Percentiles rank a stretch among this genome's conserved stretches.
phyloP scores from a whole-genome alignment of 306 rosid species.

The Quercus mongolica region DNA sequence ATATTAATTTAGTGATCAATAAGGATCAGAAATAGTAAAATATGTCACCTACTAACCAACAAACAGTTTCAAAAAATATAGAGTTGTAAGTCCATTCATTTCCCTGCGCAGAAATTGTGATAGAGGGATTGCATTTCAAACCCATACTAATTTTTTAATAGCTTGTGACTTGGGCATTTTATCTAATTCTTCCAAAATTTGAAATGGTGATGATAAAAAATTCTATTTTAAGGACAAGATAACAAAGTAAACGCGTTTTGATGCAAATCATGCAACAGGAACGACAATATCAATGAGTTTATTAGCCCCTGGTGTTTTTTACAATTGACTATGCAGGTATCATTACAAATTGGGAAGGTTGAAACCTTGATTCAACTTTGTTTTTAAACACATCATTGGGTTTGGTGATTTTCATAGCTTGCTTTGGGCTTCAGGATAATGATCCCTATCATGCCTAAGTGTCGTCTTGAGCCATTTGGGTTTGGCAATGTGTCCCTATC shows the following conservation, averaged over 20 bases:
- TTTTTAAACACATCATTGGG: neutral
- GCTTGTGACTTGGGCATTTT: neutral
- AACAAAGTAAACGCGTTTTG: neutral
- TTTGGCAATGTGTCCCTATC: slow-evolving; percentile 74
- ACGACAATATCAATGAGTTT: neutral
- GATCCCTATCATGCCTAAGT: neutral
- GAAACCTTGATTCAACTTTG: neutral
- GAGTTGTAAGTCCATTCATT: no score
- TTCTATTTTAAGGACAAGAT: neutral
- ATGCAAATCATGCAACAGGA: neutral
- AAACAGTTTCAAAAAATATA: no score
- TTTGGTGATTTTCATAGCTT: neutral
- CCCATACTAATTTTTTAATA: no score
- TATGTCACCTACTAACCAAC: no score
- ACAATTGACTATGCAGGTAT: neutral
- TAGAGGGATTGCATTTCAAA: no score
- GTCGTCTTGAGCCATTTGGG: slow-evolving; percentile 42
- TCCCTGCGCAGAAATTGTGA: no score
- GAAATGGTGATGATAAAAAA: neutral
- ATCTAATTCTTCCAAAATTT: neutral
- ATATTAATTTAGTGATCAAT: no score
- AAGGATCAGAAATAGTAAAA: no score
- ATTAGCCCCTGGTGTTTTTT: neutral
- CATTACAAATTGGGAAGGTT: neutral
- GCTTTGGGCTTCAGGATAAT: neutral